Evolutionary conservation across 176 grass and related monocot genomes (phyloP).

Genomic region (Typha latifolia): DNA sequence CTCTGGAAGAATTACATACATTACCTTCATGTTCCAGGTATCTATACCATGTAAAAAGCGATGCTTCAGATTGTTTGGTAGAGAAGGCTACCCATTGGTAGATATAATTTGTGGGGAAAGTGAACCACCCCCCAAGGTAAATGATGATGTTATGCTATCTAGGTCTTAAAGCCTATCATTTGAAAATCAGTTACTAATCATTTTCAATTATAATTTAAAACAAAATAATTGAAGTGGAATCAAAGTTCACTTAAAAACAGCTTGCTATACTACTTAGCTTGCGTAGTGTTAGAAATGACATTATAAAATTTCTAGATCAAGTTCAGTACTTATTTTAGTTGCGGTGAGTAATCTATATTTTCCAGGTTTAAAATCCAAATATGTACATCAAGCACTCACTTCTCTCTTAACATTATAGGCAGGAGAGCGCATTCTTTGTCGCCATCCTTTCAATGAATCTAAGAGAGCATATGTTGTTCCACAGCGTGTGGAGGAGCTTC

Average conservation of each 20-base stretch:
- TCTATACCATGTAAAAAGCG: conserved; percentile 97
- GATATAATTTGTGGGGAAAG: conserved; percentile 86
- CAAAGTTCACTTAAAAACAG: background rate
- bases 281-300: background rate
- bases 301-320: background rate
- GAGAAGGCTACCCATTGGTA: conserved; percentile 86
- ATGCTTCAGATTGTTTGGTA: conserved; percentile 84
- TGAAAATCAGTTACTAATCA: too few relatives aligned
- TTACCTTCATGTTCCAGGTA: conserved; percentile 41
- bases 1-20: conserved; percentile 3
- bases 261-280: background rate
- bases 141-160: background rate
- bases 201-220: too few relatives aligned
- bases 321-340: too few relatives aligned
- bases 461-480: conserved; percentile 94
- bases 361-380: too few relatives aligned
- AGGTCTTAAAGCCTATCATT: too few relatives aligned
- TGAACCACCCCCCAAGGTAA: conserved; percentile 79
- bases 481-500: conserved; percentile 85
- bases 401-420: conserved; percentile 36
- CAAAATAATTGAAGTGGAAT: background rate
- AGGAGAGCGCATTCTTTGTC: conserved; percentile 84
- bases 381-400: background rate
- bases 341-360: too few relatives aligned
- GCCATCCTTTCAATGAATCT: conserved; percentile 91